A percentile compares a stretch with the other conserved stretches of the same genome.
These are phyloP conservation scores for Sclerotinia subarctica DNA, from an alignment of 2,329 filamentous ascomycete species.

Conservation along the genomic window DNA sequence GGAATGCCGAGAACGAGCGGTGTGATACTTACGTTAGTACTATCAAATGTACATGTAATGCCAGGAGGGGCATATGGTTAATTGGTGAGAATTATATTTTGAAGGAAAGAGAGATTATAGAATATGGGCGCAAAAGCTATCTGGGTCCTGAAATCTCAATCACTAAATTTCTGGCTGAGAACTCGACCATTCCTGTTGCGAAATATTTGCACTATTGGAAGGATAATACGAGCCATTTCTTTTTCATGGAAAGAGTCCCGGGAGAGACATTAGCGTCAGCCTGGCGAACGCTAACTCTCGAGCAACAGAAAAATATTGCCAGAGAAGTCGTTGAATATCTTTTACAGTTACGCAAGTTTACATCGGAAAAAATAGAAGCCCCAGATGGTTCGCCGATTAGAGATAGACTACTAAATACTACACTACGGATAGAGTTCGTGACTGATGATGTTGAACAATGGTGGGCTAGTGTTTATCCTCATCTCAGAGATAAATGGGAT, in stretches of 20 bases:
- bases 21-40: neutral
- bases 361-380: neutral
- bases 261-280: neutral
- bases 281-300: rapidly evolving
- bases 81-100: neutral
- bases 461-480: neutral
- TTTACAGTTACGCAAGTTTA: slow-evolving; percentile 1
- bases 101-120: neutral
- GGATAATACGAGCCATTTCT: neutral
- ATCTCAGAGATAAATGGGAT: neutral
- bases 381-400: neutral
- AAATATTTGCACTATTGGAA: neutral
- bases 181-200: neutral
- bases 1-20: rapidly evolving
- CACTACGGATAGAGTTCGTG: neutral
- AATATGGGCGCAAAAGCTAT: rapidly evolving
- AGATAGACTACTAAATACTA: neutral
- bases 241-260: neutral
- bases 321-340: slow-evolving; percentile 15
- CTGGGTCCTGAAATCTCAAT: neutral
- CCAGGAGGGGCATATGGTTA: neutral
- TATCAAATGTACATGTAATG: neutral
- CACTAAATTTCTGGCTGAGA: neutral
- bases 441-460: neutral
- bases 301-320: neutral